These are phyloP conservation scores for Orychophragmus violaceus DNA, from an alignment of 345 rosid species.

Conservation along the genomic window DNA sequence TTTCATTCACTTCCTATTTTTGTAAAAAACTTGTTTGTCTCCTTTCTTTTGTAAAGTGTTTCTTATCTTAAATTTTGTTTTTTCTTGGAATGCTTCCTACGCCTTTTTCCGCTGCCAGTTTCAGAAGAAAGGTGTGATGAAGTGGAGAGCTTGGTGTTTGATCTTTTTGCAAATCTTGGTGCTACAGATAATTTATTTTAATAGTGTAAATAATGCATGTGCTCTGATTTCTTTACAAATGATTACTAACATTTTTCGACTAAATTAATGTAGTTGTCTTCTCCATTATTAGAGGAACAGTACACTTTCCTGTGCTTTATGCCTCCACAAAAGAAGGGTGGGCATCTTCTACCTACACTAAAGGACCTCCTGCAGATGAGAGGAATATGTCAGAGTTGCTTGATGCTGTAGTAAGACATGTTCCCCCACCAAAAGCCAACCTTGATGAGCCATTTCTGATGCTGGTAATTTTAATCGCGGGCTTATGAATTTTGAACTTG, in stretches of 20 bases:
- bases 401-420: conserved; percentile 72
- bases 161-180: conserved; percentile 94
- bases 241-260: background rate
- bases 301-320: conserved; percentile 92
- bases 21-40: background rate
- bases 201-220: background rate
- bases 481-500: background rate
- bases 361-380: conserved; percentile 64
- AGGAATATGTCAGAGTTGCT: conserved; percentile 86
- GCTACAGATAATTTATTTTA: conserved; percentile 69
- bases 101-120: conserved; percentile 40
- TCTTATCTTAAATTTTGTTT: background rate
- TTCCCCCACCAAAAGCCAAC: conserved; percentile 67
- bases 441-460: conserved; percentile 84
- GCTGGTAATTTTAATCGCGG: conserved; percentile 63
- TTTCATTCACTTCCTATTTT: background rate
- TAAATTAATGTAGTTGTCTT: background rate
- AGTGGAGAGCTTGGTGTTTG: conserved; percentile 92
- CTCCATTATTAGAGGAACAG: conserved; percentile 69
- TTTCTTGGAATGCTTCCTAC: conserved; percentile 9
- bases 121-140: conserved; percentile 92
- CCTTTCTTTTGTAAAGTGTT: background rate
- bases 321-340: conserved; percentile 99
- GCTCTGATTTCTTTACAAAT: background rate
- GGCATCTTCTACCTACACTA: conserved; percentile 80